Evolutionary conservation across 441 rosid species (phyloP).

Genomic region (Viola pubescens): DNA sequence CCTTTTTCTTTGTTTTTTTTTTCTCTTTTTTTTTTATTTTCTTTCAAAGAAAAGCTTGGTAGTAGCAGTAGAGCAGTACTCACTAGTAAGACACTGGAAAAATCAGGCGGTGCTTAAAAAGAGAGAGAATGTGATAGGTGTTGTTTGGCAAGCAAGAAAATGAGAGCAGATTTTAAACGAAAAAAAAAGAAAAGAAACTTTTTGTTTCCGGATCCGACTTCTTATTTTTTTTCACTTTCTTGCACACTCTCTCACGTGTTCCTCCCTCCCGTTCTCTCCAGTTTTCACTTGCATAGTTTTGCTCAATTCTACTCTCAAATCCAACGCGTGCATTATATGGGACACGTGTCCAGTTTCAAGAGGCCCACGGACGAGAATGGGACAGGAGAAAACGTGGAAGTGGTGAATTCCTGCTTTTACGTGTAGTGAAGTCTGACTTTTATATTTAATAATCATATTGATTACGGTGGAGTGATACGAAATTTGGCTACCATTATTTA

Average conservation of each 20-base stretch:
- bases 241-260: constrained; percentile 25
- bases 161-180: not conserved
- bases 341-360: not conserved
- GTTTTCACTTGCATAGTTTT: constrained; percentile 2
- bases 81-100: constrained; percentile 12
- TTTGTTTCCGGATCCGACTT: constrained; percentile 38
- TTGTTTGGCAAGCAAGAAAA: constrained; percentile 43
- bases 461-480: no score
- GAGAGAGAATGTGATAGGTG: constrained; percentile 19
- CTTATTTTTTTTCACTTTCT: constrained; percentile 11
- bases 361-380: no score
- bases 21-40: not conserved
- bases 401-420: no score
- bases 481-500: no score
- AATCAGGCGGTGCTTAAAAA: constrained; percentile 8
- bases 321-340: not conserved
- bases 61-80: not conserved
- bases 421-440: no score
- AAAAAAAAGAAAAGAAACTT: constrained; percentile 19
- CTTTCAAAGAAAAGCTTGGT: not conserved
- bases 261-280: constrained; percentile 9
- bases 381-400: no score
- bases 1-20: not conserved
- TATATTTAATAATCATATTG: no score
- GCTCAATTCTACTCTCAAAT: constrained; percentile 1